Base-by-base conservation (phyloP, 768 basidiomycete species). In the Dioszegia hungarica region DNA sequence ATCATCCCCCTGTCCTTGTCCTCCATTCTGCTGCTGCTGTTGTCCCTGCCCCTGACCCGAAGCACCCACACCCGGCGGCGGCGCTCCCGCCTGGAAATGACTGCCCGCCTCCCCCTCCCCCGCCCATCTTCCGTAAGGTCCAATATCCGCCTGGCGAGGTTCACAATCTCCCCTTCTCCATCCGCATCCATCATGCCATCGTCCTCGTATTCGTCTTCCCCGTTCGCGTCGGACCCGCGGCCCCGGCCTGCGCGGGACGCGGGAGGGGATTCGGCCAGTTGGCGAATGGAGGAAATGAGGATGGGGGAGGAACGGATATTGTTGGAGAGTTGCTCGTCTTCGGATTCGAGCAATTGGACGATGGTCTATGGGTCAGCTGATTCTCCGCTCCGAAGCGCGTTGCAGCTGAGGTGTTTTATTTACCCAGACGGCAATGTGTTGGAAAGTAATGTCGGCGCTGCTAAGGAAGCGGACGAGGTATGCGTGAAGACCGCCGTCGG, bases 351-450 rank as follows among this genome's bases (percentile, higher is more conserved):
- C 20, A 99, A 79, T 73, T 99, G 95, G 24, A 97, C 93, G 64
- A 98, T 93, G 0, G 95, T 97, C 71, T 73, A 31, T 5, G 39
- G 17, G 28, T 41, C 4, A 46, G 43, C 27, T 46, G n/a, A n/a
- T n/a, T n/a, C n/a, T n/a, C n/a, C n/a, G n/a, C n/a, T n/a, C n/a
- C n/a, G n/a, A n/a, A n/a, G n/a, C n/a, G n/a, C n/a, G n/a, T n/a
- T n/a, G n/a, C n/a, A n/a, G n/a, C n/a, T n/a, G n/a, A n/a, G n/a
- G n/a, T n/a, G n/a, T n/a, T n/a, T n/a, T n/a, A n/a, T n/a, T 63
- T 45, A 75, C 71, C 95, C 95, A 99, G 40, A 99, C 92, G 31
- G 95, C 95, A 61, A 98, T 99, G 73, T 99, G 95, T 76, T 97
- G 93, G 86, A 99, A 99, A 0, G 95, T 99, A 14, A 90, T 87